A percentile compares a stretch with the other conserved stretches of the same genome.
These are phyloP conservation scores for Nidularia sp. DNA, from an alignment of 768 basidiomycete genomes.

Conservation along the genomic window DNA sequence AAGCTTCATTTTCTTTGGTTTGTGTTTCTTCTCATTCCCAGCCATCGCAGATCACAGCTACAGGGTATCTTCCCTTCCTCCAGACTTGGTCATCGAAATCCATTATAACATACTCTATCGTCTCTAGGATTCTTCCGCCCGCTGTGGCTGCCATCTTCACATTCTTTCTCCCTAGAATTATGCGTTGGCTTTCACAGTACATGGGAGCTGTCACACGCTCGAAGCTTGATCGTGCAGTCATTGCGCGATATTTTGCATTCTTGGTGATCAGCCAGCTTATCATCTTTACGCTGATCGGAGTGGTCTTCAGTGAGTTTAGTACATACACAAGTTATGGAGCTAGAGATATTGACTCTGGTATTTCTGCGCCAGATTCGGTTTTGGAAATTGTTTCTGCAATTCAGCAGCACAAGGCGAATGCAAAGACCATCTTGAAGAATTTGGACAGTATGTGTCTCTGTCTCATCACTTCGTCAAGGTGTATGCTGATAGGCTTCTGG, in stretches of 20 bases:
- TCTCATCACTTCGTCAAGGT: not conserved
- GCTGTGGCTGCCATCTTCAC: constrained; percentile 87
- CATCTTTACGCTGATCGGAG: constrained; percentile 91
- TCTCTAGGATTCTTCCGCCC: constrained; percentile 95
- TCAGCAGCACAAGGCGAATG: constrained; percentile 34
- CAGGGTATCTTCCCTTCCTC: constrained; percentile 67
- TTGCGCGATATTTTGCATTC: constrained; percentile 94
- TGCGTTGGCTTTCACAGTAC: constrained; percentile 84
- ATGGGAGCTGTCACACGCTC: constrained; percentile 66
- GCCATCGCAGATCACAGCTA: constrained; percentile 40
- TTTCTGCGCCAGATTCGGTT: constrained; percentile 27
- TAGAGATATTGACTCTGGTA: not conserved
- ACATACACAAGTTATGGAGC: not conserved
- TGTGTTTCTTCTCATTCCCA: constrained; percentile 34
- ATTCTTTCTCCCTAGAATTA: constrained; percentile 86
- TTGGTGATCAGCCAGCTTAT: constrained; percentile 91
- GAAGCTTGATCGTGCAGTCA: constrained; percentile 83
- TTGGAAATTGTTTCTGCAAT: constrained; percentile 28
- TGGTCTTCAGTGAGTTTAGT: constrained; percentile 69
- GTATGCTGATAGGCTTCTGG: not conserved
- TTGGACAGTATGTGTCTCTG: constrained; percentile 34
- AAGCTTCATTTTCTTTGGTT: constrained; percentile 14
- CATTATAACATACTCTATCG: constrained; percentile 66
- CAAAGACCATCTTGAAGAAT: constrained; percentile 40
- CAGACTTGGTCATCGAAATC: constrained; percentile 62